Evolutionary conservation across 176 grass and related monocot genomes (phyloP), one percentile per base, ranked within the genome.

Genomic region (Carex kokanica): DNA sequence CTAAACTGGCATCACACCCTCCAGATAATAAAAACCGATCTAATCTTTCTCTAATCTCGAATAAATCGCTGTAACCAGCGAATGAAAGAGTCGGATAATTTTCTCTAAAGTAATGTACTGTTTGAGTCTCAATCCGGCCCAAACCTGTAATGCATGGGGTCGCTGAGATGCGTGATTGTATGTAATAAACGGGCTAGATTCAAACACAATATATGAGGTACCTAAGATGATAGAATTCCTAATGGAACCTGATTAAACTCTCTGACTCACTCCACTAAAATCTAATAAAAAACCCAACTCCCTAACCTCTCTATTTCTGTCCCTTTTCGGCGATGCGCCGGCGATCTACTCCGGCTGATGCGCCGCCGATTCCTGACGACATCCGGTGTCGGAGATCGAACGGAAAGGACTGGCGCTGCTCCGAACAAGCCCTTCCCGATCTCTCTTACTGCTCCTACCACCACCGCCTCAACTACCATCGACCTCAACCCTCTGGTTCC

Each of bases 371-470:
- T 23, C 21, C 80, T 18, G 80, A 82, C 32, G 80, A 82, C 6
- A 18, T 82, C 7, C 60, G 80, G 2, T 82, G 80, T 18, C 40
- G 80, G 40, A 53, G 80, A 68, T 82, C 84, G 1, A 79, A 86
- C 24, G 84, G 84, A 2, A 78, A 79, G 45, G 61, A 79, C 16
- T 86, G 84, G 84, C 72, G 84, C 8, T 86, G 84, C 51, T 79
- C 58, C 24, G 75, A 64, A 24, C 84, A 79, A 54, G 25, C 74
- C 18, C 29, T 86, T 24, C 84, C 84, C 14, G 75, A 74, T 8
- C 58, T 86, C 60, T 79, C 74, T 49, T 86, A 79, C 27, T 86
- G 84, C 61, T 38, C 74, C 17, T 79, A 96, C 52, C 93, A 96
- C 75, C 88, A 93, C 64, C 60, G 63, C 27, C 60, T 82, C 38